Conservation (phyloP, 805 yeast species). For the Candida michaelii region DNA sequence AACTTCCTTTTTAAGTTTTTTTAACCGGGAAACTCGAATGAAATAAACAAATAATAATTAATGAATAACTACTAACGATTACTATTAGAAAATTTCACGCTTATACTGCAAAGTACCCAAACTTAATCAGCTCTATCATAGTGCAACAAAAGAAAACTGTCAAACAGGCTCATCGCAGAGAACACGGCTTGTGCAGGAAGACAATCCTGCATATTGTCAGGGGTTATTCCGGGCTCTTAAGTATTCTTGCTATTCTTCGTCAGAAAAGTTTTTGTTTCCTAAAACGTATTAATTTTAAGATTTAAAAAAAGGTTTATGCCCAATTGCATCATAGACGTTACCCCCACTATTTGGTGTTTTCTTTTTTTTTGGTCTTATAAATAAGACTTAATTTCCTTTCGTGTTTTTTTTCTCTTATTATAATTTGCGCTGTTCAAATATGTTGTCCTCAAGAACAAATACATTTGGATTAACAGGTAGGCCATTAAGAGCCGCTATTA, state of each 20-base stretch:
- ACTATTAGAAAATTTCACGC: too few species aligned
- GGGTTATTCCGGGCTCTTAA: background rate
- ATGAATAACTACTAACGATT: background rate
- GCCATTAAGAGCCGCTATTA: conserved; percentile 32
- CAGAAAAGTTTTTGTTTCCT: conserved; percentile 1
- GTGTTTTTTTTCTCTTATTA: background rate
- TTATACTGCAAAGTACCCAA: too few species aligned
- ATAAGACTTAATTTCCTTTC: conserved; percentile 6
- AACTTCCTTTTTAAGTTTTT: conserved; percentile 1
- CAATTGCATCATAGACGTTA: conserved; percentile 11
- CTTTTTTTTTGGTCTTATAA: conserved; percentile 8
- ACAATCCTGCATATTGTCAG: conserved; percentile 1
- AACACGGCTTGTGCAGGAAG: background rate
- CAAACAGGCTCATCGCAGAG: conserved; percentile 1
- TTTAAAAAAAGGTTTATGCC: conserved; percentile 1
- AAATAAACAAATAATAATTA: background rate
- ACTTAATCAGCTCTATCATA: background rate
- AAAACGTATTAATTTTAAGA: conserved; percentile 5
- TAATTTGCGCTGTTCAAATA: background rate
- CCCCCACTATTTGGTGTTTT: conserved; percentile 7
- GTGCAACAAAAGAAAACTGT: background rate
- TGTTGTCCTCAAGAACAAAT: conserved; percentile 39
- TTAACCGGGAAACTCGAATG: background rate
- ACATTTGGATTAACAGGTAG: conserved; percentile 60
- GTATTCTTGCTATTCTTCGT: conserved; percentile 1